Conservation (phyloP, 1,284 basidiomycete genomes). For the Rhizoctonia solani region DNA sequence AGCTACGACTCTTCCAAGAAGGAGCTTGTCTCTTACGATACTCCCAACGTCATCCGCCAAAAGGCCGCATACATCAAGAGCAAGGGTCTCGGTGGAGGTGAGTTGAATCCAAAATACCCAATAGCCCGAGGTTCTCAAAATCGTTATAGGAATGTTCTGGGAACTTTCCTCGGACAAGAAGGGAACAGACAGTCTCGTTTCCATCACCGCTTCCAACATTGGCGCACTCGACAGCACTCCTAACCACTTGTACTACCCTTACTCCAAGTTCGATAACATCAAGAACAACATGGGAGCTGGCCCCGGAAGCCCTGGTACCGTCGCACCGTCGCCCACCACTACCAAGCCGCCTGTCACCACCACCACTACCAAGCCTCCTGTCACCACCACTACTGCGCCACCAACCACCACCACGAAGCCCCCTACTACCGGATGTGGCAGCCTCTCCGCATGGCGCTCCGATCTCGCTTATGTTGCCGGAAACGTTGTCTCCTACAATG, state of each 20-base stretch:
- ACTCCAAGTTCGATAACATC: constrained; percentile 52
- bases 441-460: constrained; percentile 32
- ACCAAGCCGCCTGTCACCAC: constrained; percentile 4
- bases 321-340: constrained; percentile 1
- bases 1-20: constrained; percentile 63
- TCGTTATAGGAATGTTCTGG: constrained; percentile 46
- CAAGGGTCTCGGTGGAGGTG: constrained; percentile 69
- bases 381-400: background rate
- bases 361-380: background rate
- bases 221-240: constrained; percentile 62
- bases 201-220: constrained; percentile 53
- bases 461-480: constrained; percentile 38
- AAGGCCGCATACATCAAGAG: constrained; percentile 78
- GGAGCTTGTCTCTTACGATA: constrained; percentile 81
- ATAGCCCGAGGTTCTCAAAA: background rate
- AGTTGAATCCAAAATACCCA: constrained; percentile 58
- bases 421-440: constrained; percentile 18
- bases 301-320: constrained; percentile 9
- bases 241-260: constrained; percentile 65
- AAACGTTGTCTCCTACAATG: constrained; percentile 36
- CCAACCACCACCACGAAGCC: constrained; percentile 2
- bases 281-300: constrained; percentile 41
- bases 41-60: constrained; percentile 66
- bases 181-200: constrained; percentile 60
- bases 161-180: constrained; percentile 67